Evolutionary conservation across 1,139 yeast species (phyloP), one percentile per base, ranked within the genome.

Genomic region (Yamadazyma sp.): DNA sequence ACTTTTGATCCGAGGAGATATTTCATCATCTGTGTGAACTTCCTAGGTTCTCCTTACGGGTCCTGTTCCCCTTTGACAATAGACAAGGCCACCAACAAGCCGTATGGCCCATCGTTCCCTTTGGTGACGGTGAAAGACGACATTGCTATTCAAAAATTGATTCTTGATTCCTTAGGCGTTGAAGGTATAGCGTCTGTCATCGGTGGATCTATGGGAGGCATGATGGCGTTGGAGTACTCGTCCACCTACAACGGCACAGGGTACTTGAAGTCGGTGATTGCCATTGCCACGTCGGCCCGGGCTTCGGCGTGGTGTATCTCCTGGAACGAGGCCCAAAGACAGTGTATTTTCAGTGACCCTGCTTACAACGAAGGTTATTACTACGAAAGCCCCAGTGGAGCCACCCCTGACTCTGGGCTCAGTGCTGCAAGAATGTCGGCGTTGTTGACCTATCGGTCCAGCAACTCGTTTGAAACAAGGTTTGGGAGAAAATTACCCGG

Each of bases 161-260:
- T 92, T 5, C 68, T 92, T 40, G 83, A 78, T 47, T 88, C 87
- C 20, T 64, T 92, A 38, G 88, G 86, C 0, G 87, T 92, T 20
- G 75, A 73, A 41, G 77, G 80, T 41, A 68, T 92, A 30, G 97
- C 98, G 1, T 78, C 84, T 37, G 95, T 87, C 4, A 78, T 92
- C 42, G 98, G 98, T 23, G 98, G 98, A 0, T 91, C 98, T 22
- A 92, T 92, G 98, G 98, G 98, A 28, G 98, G 98, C n/a, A 92
- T 92, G 98, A 66, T 89, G 38, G 91, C 92, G 0, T 66, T 92
- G 49, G 98, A 92, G 59, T 92, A 91, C 73, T 69, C 73, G 10
- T 62, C 75, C 55, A 81, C 85, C 2, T 85, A 79, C 55, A 85
- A 78, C 49, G 85, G 87, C n/a, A 64, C 74, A 2, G 75, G 71